These are phyloP conservation scores for Solanum sitiens DNA, from an alignment of 257 asterid genomes.

Conservation along the genomic window DNA sequence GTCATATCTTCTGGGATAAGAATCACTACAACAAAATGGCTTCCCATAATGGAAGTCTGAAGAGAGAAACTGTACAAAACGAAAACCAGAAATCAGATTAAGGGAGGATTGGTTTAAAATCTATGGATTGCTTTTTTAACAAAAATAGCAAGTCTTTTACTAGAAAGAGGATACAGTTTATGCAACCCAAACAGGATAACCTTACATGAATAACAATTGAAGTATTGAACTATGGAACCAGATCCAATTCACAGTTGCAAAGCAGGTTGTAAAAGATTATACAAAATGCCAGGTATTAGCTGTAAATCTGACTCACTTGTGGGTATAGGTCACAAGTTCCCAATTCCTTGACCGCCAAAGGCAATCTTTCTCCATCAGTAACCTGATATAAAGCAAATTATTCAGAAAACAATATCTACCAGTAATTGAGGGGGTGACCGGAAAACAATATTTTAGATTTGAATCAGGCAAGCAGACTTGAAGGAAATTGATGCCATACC, in stretches of 20 bases:
- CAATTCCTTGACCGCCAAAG: conserved; percentile 89
- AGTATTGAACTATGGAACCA: not conserved
- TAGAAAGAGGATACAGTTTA: not conserved
- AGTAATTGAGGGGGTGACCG: not conserved
- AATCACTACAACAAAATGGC: not conserved
- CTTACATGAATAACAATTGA: not conserved
- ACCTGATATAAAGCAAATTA: conserved; percentile 33
- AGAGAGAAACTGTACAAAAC: not conserved
- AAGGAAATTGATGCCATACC: conserved; percentile 25
- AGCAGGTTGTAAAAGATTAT: not conserved
- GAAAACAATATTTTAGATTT: not conserved
- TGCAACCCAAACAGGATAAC: not conserved
- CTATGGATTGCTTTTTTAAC: not conserved
- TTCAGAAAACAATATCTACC: not conserved
- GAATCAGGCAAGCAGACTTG: not conserved
- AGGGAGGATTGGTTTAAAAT: not conserved
- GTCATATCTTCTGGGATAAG: not conserved
- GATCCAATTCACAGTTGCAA: not conserved
- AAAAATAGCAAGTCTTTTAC: not conserved
- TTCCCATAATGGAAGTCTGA: not conserved
- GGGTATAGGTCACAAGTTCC: conserved; percentile 99
- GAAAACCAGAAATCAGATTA: not conserved
- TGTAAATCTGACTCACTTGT: conserved; percentile 46
- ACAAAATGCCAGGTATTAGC: not conserved
- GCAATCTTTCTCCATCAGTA: conserved; percentile 93